These are phyloP conservation scores for Asterophora parasitica DNA, from an alignment of 768 basidiomycete genomes.

Conservation along the genomic window DNA sequence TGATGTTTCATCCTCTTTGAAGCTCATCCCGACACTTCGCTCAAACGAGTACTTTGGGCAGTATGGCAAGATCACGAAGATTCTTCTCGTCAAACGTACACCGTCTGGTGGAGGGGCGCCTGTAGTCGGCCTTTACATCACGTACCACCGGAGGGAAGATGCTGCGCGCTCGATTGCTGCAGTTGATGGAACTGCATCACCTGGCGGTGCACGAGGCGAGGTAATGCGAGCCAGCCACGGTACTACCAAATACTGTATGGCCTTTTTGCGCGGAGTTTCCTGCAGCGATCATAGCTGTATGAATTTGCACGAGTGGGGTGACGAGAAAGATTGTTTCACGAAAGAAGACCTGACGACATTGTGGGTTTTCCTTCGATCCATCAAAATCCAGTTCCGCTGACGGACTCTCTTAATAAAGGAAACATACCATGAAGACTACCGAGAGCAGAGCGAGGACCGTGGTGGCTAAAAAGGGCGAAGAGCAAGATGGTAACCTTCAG, in stretches of 20 bases:
- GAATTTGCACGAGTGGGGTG: slow-evolving; percentile 97
- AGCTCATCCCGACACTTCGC: slow-evolving; percentile 60
- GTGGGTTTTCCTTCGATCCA: slow-evolving; percentile 37
- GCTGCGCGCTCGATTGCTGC: slow-evolving; percentile 90
- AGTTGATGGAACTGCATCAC: slow-evolving; percentile 87
- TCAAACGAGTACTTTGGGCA: slow-evolving; percentile 97
- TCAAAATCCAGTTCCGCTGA: slow-evolving; percentile 5
- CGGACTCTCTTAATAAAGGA: slow-evolving; percentile 38
- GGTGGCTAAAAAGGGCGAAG: slow-evolving; percentile 56
- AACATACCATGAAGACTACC: slow-evolving; percentile 90
- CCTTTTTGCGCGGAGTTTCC: slow-evolving; percentile 78
- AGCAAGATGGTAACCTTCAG: slow-evolving; percentile 41
- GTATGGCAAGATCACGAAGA: slow-evolving; percentile 96
- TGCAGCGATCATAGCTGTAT: slow-evolving; percentile 90
- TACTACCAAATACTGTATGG: slow-evolving; percentile 97
- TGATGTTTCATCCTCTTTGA: not conserved
- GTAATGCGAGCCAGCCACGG: slow-evolving; percentile 93
- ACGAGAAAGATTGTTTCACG: slow-evolving; percentile 96
- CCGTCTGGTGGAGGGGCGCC: slow-evolving; percentile 67
- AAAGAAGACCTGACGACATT: slow-evolving; percentile 93
- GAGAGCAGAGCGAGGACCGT: slow-evolving; percentile 58
- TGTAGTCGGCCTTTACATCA: slow-evolving; percentile 93
- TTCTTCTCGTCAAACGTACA: slow-evolving; percentile 87
- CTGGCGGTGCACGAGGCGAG: slow-evolving; percentile 76
- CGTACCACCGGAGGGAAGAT: slow-evolving; percentile 91